phyloP scores from a whole-genome alignment of 441 rosid species.

The Corymbia calophylla region DNA sequence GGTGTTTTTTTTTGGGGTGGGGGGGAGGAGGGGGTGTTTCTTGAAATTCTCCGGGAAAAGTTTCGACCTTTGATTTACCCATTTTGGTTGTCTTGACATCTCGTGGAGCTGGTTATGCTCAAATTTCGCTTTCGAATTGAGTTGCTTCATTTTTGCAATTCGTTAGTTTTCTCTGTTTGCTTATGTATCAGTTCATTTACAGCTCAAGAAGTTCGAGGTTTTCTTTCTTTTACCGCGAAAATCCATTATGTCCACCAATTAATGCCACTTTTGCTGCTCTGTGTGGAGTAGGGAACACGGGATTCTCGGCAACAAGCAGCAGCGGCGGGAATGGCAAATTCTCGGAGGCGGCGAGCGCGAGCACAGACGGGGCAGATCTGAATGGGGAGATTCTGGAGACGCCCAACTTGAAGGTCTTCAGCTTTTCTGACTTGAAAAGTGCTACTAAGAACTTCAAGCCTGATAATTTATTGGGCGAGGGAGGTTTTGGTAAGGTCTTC shows the following conservation, averaged over 20 bases:
- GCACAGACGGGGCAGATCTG: constrained; percentile 10
- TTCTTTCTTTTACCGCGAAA: background rate
- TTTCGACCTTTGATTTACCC: background rate
- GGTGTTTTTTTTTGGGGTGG: background rate
- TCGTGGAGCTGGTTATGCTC: background rate
- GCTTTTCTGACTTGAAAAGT: constrained; percentile 24
- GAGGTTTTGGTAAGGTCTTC: constrained; percentile 52
- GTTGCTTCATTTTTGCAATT: background rate
- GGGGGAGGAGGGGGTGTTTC: background rate
- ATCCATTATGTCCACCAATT: background rate
- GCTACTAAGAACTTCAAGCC: constrained; percentile 39
- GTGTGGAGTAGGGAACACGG: constrained; percentile 17
- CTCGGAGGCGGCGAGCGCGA: constrained; percentile 30
- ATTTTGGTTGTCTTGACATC: background rate
- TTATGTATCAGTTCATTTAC: background rate
- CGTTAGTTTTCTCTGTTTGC: background rate
- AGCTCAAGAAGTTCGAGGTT: background rate
- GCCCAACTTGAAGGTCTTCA: constrained; percentile 34
- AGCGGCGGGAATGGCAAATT: constrained; percentile 35
- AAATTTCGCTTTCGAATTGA: background rate
- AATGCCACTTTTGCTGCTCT: background rate
- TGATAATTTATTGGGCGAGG: constrained; percentile 48
- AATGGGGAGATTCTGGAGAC: constrained; percentile 36
- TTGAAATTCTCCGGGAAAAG: background rate
- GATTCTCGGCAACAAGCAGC: constrained; percentile 30